Evolutionary conservation across 179 eudicot genomes (phyloP), one percentile per base, ranked within the genome.

Genomic region (Silene vulgaris): DNA sequence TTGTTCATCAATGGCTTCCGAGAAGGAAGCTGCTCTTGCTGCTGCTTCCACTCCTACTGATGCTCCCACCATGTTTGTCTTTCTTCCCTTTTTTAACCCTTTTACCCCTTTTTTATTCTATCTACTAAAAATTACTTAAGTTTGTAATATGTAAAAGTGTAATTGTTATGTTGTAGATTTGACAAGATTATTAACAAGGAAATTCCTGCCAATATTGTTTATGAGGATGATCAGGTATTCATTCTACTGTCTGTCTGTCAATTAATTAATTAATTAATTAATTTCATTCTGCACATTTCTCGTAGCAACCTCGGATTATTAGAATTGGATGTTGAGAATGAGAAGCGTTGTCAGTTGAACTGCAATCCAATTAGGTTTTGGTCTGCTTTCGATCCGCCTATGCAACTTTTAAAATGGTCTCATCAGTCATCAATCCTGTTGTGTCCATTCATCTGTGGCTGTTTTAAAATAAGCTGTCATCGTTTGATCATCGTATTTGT

Each of bases 111-210:
- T 37, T 37, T 37, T 37, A 0, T 7, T 37, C 8, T 37, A 37
- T 37, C 8, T 37, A 37, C 9, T 37, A 37, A 6, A 35, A 37
- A 37, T 37, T 37, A 7, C 45, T 37, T 48, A 13, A 13, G 2
- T 48, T 48, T 48, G 14, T 17, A 17, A 30, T 9, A 13, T 60
- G 20, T 13, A 32, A 37, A 37, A 20, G 3, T 11, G n/a, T 43
- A 72, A 65, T 8, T 72, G 11, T 0, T 35, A 71, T 6, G 79
- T 29, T 77, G 80, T 73, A 93, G 98, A 84, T 93, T 89, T 87
- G 98, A 91, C 86, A 93, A 93, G 87, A 93, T 93, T 62, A 88
- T 93, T 70, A 83, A 90, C 65, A 93, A 91, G 83, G 98, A 93
- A 84, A 91, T 93, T 77, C 97, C 98, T 71, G 86, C 98, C 63